Percentiles rank a stretch among this genome's conserved stretches.
Conservation (phyloP, 2,329 filamentous ascomycete genomes). For the Proliferodiscus dingleyae region DNA sequence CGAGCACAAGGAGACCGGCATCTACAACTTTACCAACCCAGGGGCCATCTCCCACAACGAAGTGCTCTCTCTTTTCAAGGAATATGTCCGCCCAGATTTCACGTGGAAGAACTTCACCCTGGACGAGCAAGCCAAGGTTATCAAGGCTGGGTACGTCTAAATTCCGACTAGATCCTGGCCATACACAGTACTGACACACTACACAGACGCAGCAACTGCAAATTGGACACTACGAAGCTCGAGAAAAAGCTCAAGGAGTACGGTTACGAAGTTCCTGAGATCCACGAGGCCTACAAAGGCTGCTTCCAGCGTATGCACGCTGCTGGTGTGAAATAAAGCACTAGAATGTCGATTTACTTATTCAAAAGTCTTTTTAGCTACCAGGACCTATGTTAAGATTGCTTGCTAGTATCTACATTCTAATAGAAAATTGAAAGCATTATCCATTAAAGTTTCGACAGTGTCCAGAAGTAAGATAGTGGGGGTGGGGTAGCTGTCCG, state of each 20-base stretch:
- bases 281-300: slow-evolving; percentile 55
- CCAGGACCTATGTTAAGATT: neutral
- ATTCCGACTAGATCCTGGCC: too few relatives aligned
- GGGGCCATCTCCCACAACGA: slow-evolving; percentile 69
- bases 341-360: neutral
- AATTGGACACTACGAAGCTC: slow-evolving; percentile 59
- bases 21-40: slow-evolving; percentile 69
- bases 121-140: slow-evolving; percentile 62
- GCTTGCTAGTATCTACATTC: slow-evolving; percentile 9
- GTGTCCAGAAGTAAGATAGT: too few relatives aligned
- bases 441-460: too few relatives aligned
- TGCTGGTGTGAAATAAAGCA: slow-evolving; percentile 44
- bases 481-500: too few relatives aligned
- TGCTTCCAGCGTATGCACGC: slow-evolving; percentile 63
- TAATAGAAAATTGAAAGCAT: slow-evolving; percentile 7
- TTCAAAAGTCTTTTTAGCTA: slow-evolving; percentile 10
- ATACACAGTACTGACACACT: too few relatives aligned
- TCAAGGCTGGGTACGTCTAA: too few relatives aligned
- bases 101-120: slow-evolving; percentile 62
- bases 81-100: slow-evolving; percentile 56
- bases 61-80: slow-evolving; percentile 56
- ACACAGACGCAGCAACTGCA: slow-evolving; percentile 62
- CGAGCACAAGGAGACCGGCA: slow-evolving; percentile 55
- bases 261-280: slow-evolving; percentile 52
- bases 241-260: slow-evolving; percentile 56